Evolutionary conservation across 805 yeast genomes (phyloP), one percentile per base, ranked within the genome.

Genomic region (Myxozyma nipponensis): DNA sequence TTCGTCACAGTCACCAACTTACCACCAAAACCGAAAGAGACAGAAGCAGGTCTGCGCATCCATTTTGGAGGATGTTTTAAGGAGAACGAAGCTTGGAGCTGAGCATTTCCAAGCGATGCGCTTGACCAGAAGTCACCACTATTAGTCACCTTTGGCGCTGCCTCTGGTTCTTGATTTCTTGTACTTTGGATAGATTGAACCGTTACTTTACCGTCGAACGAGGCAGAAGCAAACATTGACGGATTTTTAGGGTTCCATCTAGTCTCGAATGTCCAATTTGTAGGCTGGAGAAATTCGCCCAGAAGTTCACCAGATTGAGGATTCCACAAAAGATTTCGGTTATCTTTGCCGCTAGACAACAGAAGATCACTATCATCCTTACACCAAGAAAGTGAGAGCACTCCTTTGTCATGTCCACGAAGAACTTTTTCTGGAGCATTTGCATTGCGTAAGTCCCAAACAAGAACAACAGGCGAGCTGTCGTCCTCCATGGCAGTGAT

Each of bases 401-500:
- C 82, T 35, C 98, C 98, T 69, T 85, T 84, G 43, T 80, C 77
- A 67, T 91, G 98, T 49, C 97, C 96, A 25, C 66, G 70, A 62
- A 90, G 68, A 32, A 84, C 72, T 51, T 70, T 71, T 64, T 87
- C 89, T 6, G 99, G 99, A n/a, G 84, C 87, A 63, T 85, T 84
- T 25, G 96, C 82, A 66, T 93, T 91, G 69, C 97, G 81, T 65
- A 93, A 76, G 72, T 93, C 97, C 98, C 98, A 93, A 15, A 91
- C 75, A 57, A 88, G 71, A 47, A 93, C 81, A 28, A 85, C 77
- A 10, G 98, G 95, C 44, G 80, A 79, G 19, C 76, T 72, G 67
- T 90, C 97, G 50, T 81, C 78, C 53, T 84, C 89, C 25, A 93
- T 82, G 24, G 95, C 96, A 23, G 98, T 91, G 24, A 86, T 81